Conservation (phyloP, 768 basidiomycete species). For the Cubamyces lactineus region DNA sequence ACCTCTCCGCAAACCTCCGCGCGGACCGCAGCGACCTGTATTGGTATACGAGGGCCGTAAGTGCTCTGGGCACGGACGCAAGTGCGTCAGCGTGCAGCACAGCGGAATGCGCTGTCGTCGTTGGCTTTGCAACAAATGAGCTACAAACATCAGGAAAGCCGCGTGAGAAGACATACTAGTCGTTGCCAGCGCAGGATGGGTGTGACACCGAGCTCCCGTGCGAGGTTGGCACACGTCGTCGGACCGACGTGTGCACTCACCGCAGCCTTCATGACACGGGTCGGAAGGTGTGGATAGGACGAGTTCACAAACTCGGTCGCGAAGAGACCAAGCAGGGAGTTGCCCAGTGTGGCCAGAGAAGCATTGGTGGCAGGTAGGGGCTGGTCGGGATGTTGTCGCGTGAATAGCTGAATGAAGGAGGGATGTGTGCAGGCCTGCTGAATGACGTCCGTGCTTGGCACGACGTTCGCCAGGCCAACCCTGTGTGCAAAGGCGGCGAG, state of each 20-base stretch:
- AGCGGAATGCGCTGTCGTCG: conserved; percentile 49
- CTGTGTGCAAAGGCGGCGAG: conserved; percentile 78
- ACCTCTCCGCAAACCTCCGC: conserved; percentile 85
- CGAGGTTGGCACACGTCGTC: conserved; percentile 79
- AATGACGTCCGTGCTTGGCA: conserved; percentile 55
- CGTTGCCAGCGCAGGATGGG: conserved; percentile 84
- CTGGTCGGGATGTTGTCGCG: conserved; percentile 58
- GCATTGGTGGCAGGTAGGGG: conserved; percentile 68
- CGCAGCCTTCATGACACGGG: conserved; percentile 87
- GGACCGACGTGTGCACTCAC: conserved; percentile 93
- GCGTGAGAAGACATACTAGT: conserved; percentile 51
- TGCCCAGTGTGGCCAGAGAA: conserved; percentile 76
- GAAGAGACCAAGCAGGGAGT: conserved; percentile 88
- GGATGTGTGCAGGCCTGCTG: conserved; percentile 82
- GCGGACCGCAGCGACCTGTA: conserved; percentile 83
- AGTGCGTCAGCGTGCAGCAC: conserved; percentile 85
- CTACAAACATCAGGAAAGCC: not conserved
- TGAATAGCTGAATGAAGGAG: conserved; percentile 61
- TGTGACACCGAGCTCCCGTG: conserved; percentile 80
- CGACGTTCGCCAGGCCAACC: conserved; percentile 66
- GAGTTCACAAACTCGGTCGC: conserved; percentile 81
- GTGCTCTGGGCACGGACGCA: conserved; percentile 81
- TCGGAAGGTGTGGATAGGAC: conserved; percentile 88
- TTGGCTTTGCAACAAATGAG: conserved; percentile 37
- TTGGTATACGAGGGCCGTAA: conserved; percentile 89